Evolutionary conservation across 164 flowering plant genomes (phyloP).

Genomic region (Pachysandra terminalis): DNA sequence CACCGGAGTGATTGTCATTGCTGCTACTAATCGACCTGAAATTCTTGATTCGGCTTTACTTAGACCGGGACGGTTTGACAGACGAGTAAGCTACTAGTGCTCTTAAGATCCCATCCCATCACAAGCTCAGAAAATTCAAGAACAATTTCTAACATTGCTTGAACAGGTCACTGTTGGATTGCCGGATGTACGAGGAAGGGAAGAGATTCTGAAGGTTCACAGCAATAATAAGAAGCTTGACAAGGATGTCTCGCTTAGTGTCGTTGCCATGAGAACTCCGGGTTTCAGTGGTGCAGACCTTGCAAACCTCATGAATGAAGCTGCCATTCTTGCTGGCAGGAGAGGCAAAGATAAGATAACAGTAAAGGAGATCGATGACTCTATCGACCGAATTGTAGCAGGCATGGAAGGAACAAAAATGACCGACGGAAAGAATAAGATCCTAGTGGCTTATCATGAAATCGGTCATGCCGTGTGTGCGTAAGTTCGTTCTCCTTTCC

Average conservation of each 20-base stretch:
- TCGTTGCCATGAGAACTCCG: constrained; percentile 70
- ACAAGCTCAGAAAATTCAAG: neutral
- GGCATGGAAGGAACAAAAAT: constrained; percentile 83
- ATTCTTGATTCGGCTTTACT: constrained; percentile 67
- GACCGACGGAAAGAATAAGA: constrained; percentile 78
- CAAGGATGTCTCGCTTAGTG: constrained; percentile 44
- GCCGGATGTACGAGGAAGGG: constrained; percentile 75
- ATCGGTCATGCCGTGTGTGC: constrained; percentile 71
- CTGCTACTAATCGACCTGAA: constrained; percentile 74
- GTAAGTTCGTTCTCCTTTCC: constrained; percentile 28
- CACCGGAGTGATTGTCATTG: constrained; percentile 68
- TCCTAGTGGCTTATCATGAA: constrained; percentile 75
- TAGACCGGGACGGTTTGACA: constrained; percentile 74
- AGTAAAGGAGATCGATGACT: constrained; percentile 60
- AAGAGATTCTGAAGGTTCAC: constrained; percentile 63
- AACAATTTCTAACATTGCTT: neutral
- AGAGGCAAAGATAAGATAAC: constrained; percentile 64
- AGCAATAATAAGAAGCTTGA: constrained; percentile 64
- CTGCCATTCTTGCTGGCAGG: constrained; percentile 78
- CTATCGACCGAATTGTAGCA: constrained; percentile 68
- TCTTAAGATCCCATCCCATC: too few relatives aligned
- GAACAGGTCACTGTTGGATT: constrained; percentile 54
- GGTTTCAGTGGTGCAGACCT: constrained; percentile 82
- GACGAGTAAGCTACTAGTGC: constrained; percentile 36
- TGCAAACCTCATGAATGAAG: constrained; percentile 81